A percentile compares a stretch with the other conserved stretches of the same genome.
phyloP scores from a whole-genome alignment of 495 filamentous ascomycete species.

The Hypomontagnella monticulosa region DNA sequence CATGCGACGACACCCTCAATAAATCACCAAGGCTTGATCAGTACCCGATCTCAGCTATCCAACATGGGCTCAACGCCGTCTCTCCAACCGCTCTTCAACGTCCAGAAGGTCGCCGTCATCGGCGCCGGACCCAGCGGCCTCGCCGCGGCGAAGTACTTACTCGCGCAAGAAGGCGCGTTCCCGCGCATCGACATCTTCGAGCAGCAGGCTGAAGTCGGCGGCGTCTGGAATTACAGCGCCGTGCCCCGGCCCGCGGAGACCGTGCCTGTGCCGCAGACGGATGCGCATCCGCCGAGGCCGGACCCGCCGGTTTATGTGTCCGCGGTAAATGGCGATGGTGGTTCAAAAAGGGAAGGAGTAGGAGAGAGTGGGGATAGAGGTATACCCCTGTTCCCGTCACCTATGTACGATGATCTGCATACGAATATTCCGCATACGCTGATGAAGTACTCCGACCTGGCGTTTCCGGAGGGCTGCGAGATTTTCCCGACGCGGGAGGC shows the following conservation, averaged over 20 bases:
- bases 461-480: constrained; percentile 67
- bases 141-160: constrained; percentile 75
- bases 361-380: constrained; percentile 13
- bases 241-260: constrained; percentile 30
- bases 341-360: background rate
- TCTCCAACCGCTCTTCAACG: constrained; percentile 42
- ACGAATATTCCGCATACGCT: constrained; percentile 87
- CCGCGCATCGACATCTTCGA: constrained; percentile 80
- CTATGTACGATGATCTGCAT: constrained; percentile 82
- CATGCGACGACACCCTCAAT: too few species aligned
- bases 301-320: constrained; percentile 50
- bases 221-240: constrained; percentile 81
- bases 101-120: constrained; percentile 70
- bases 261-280: constrained; percentile 53
- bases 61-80: constrained; percentile 43
- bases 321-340: constrained; percentile 12
- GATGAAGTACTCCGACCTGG: constrained; percentile 81
- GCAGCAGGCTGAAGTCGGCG: constrained; percentile 77
- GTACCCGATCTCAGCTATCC: too few species aligned
- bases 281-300: constrained; percentile 48
- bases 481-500: constrained; percentile 76
- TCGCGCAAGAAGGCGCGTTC: constrained; percentile 73
- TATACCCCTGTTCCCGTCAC: constrained; percentile 67
- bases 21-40: too few species aligned
- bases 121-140: constrained; percentile 77